These are phyloP conservation scores for Plantago major DNA, from an alignment of 257 asterid species.

Conservation along the genomic window DNA sequence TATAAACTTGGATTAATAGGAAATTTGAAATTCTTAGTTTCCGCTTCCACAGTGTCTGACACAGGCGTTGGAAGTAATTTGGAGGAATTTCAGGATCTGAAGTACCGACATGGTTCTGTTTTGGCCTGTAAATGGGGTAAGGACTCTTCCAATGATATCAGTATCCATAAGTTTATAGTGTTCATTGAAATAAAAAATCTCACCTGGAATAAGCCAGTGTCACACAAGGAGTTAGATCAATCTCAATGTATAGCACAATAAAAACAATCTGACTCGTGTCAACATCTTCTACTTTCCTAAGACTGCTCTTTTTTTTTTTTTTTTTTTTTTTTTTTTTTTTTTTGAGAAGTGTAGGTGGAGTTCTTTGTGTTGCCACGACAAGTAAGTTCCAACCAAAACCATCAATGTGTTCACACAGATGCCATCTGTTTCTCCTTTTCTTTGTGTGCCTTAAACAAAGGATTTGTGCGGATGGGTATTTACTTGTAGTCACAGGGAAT, in stretches of 20 bases:
- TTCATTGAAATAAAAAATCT: not conserved
- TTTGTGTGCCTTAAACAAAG: too few species aligned
- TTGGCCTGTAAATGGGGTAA: constrained; percentile 64
- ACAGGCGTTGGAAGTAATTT: constrained; percentile 65
- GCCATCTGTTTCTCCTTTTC: not conserved
- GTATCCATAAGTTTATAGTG: not conserved
- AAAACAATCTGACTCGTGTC: not conserved
- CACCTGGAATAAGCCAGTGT: not conserved
- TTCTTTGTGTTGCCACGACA: constrained; percentile 60
- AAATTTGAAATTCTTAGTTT: constrained; percentile 9
- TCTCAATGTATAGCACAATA: not conserved
- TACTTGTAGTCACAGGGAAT: too few species aligned
- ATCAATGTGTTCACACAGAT: not conserved
- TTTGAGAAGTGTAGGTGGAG: constrained; percentile 60
- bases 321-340: constrained; percentile 13
- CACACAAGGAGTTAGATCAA: not conserved
- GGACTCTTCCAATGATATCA: constrained; percentile 16
- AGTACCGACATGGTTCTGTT: constrained; percentile 21
- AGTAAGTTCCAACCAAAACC: constrained; percentile 36
- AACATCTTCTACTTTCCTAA: not conserved
- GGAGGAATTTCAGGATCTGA: constrained; percentile 54
- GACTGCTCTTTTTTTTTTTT: constrained; percentile 8
- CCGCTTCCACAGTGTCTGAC: constrained; percentile 67
- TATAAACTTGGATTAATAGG: constrained; percentile 4
- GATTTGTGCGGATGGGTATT: too few species aligned